These are phyloP conservation scores for Lachnellula occidentalis DNA, from an alignment of 2,329 filamentous ascomycete genomes.

Conservation along the genomic window DNA sequence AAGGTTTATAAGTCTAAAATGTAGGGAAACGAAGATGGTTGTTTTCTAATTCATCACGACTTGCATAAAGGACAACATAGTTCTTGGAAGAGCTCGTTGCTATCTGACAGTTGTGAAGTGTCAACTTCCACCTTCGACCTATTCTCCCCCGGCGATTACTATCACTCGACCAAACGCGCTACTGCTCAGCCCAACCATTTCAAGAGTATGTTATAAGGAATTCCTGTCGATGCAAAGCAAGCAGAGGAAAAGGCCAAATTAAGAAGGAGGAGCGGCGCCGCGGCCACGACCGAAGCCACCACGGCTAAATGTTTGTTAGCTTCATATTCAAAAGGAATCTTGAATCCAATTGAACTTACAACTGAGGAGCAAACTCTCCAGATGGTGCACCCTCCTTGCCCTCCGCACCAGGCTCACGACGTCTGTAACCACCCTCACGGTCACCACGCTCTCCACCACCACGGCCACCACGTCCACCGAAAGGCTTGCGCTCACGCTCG, in stretches of 20 bases:
- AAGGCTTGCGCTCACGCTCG: constrained; percentile 74
- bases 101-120: constrained; percentile 36
- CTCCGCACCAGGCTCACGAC: constrained; percentile 72
- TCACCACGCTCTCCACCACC: constrained; percentile 59
- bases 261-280: constrained; percentile 54
- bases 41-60: no score
- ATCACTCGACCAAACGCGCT: constrained; percentile 44
- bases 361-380: constrained; percentile 86
- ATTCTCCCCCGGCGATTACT: constrained; percentile 42
- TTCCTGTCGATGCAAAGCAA: constrained; percentile 34
- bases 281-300: constrained; percentile 78
- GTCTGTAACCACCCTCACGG: constrained; percentile 86
- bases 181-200: constrained; percentile 40
- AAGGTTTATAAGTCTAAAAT: no score
- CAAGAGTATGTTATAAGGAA: constrained; percentile 24
- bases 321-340: background rate
- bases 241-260: constrained; percentile 26
- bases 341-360: constrained; percentile 49
- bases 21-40: no score
- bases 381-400: constrained; percentile 88
- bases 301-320: constrained; percentile 53
- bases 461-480: constrained; percentile 67
- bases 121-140: constrained; percentile 41
- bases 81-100: constrained; percentile 32
- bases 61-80: constrained; percentile 10